Percentiles rank a stretch among this genome's conserved stretches.
Evolutionary conservation across 306 rosid genomes (phyloP).

Genomic region (Hippophae gyantsensis): DNA sequence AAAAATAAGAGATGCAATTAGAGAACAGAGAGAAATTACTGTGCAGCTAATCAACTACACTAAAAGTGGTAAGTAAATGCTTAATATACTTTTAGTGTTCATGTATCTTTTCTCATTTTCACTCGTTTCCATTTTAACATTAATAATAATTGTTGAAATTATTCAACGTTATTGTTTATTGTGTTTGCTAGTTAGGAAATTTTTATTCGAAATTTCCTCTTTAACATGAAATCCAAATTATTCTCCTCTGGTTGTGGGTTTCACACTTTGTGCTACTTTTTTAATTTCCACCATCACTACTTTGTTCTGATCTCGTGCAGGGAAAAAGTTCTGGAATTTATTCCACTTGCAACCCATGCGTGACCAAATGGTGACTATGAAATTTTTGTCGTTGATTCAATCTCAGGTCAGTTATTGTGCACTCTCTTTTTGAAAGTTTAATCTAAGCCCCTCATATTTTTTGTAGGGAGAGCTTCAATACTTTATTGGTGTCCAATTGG

Average conservation of each 20-base stretch:
- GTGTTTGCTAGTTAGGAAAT: no score
- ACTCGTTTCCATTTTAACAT: not conserved
- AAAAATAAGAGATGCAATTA: conserved; percentile 69
- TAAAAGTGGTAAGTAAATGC: conserved; percentile 60
- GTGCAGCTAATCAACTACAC: conserved; percentile 90
- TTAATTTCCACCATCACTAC: conserved; percentile 1
- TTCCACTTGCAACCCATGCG: conserved; percentile 98
- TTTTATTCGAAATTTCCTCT: no score
- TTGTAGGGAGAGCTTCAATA: conserved; percentile 92
- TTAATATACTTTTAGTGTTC: not conserved
- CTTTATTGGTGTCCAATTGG: conserved; percentile 90
- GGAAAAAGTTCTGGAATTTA: conserved; percentile 87
- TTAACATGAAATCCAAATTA: no score
- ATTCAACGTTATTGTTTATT: no score
- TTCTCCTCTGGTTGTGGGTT: not conserved
- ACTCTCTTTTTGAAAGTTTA: conserved; percentile 3
- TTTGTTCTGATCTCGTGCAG: conserved; percentile 32
- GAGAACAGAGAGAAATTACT: conserved; percentile 78
- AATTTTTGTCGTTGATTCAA: conserved; percentile 14
- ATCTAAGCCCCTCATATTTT: conserved; percentile 9
- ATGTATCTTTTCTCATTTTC: conserved; percentile 3
- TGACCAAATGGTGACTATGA: conserved; percentile 60
- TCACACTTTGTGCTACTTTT: not conserved
- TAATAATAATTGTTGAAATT: no score
- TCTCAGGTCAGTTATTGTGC: conserved; percentile 1